Evolutionary conservation across 2,329 filamentous ascomycete genomes (phyloP).

Genomic region (Ophiostoma perfectum): DNA sequence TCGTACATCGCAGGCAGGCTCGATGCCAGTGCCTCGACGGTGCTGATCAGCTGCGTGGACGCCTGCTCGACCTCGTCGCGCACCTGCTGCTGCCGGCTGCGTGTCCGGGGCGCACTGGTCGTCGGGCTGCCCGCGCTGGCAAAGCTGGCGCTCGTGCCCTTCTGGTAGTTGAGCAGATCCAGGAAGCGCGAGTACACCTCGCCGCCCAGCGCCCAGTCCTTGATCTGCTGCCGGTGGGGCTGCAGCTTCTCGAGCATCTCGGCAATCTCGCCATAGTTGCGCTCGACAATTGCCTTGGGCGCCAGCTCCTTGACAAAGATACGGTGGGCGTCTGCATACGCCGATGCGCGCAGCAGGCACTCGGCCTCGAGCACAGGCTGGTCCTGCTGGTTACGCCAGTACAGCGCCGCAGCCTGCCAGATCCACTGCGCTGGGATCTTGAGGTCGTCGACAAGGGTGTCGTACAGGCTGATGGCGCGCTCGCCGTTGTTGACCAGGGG

Average conservation of each 20-base stretch:
- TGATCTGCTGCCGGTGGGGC: conserved; percentile 54
- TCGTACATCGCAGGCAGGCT: conserved; percentile 53
- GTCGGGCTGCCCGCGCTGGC: background rate
- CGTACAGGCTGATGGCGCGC: conserved; percentile 44
- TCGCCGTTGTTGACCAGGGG: conserved; percentile 31
- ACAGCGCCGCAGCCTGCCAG: conserved; percentile 79
- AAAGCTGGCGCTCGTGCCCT: conserved; percentile 36
- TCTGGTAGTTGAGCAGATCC: conserved; percentile 41
- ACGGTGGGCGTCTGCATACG: conserved; percentile 75
- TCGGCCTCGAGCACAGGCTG: conserved; percentile 67
- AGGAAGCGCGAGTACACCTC: conserved; percentile 68
- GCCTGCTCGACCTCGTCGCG: conserved; percentile 24
- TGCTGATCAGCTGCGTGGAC: conserved; percentile 34
- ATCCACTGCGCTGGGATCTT: conserved; percentile 73
- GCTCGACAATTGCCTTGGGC: conserved; percentile 73
- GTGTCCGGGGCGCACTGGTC: conserved; percentile 20
- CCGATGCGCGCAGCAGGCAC: conserved; percentile 71
- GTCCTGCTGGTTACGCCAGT: conserved; percentile 67
- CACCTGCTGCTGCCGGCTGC: conserved; percentile 25
- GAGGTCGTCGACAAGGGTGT: conserved; percentile 55
- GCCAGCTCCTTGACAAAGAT: conserved; percentile 77
- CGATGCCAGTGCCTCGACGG: conserved; percentile 53
- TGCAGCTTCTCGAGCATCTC: conserved; percentile 66
- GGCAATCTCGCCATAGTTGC: conserved; percentile 58
- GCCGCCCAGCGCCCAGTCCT: conserved; percentile 73